phyloP scores from a whole-genome alignment of 148 eudicot genomes.

The Drosera capensis region DNA sequence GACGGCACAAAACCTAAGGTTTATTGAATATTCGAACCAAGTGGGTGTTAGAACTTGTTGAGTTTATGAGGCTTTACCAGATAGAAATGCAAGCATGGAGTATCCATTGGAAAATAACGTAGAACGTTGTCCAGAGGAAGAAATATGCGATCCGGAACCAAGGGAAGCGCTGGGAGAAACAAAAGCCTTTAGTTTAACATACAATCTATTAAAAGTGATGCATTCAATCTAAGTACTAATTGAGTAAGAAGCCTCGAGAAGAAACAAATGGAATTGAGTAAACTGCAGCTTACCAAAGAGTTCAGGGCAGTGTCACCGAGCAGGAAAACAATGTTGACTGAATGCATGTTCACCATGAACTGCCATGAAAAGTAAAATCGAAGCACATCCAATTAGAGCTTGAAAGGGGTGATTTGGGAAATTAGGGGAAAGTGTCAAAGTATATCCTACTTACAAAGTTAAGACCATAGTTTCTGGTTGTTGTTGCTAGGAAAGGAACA shows the following conservation, averaged over 20 bases:
- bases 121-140: slow-evolving; percentile 3
- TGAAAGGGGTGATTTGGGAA: neutral
- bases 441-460: slow-evolving; percentile 47
- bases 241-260: neutral
- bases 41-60: neutral
- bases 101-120: slow-evolving; percentile 12
- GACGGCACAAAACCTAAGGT: neutral
- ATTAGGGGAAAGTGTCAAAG: neutral
- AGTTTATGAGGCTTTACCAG: slow-evolving; percentile 4
- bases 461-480: slow-evolving; percentile 40
- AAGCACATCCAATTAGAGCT: neutral
- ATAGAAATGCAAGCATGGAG: slow-evolving; percentile 7
- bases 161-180: slow-evolving; percentile 49
- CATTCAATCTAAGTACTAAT: no score
- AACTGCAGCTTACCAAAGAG: slow-evolving; percentile 38
- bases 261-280: neutral
- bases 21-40: neutral
- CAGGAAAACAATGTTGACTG: slow-evolving; percentile 66
- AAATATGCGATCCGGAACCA: slow-evolving; percentile 16
- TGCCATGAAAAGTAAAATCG: slow-evolving; percentile 16
- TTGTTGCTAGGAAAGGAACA: slow-evolving; percentile 49
- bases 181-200: neutral
- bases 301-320: slow-evolving; percentile 74
- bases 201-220: neutral
- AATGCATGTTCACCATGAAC: slow-evolving; percentile 69